These are phyloP conservation scores for Colletotrichum tabaci DNA, from an alignment of 2,329 filamentous ascomycete species.

Conservation along the genomic window DNA sequence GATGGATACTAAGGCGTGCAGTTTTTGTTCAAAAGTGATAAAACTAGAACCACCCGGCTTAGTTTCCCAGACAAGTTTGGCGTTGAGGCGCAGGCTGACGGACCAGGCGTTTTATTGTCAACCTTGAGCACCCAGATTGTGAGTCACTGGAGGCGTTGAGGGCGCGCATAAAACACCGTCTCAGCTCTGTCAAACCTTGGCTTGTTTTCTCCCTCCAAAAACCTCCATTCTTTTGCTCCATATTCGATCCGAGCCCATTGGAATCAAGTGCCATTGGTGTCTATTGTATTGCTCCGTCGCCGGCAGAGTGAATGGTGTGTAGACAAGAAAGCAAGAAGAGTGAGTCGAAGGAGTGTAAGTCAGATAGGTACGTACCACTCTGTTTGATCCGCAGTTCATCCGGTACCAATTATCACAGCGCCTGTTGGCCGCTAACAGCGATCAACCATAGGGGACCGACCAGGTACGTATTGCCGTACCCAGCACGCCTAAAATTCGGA, in stretches of 20 bases:
- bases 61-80: too few relatives aligned
- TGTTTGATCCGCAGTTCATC: slow-evolving; percentile 20
- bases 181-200: too few relatives aligned
- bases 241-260: background rate
- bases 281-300: background rate
- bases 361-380: background rate
- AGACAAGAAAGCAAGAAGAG: too few relatives aligned
- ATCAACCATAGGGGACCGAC: too few relatives aligned
- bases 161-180: background rate
- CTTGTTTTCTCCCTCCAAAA: background rate
- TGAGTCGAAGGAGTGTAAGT: too few relatives aligned
- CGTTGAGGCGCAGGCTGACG: background rate
- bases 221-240: too few relatives aligned
- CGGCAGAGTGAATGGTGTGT: background rate
- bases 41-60: too few relatives aligned
- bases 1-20: too few relatives aligned
- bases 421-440: too few relatives aligned
- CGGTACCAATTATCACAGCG: slow-evolving; percentile 14
- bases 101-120: background rate
- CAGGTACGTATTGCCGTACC: too few relatives aligned
- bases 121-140: background rate
- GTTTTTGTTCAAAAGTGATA: too few relatives aligned
- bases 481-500: slow-evolving; percentile 4
- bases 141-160: slow-evolving; percentile 3
- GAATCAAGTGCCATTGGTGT: background rate